Evolutionary conservation across 1,284 basidiomycete species (phyloP).

Genomic region (Marasmius fiardii): DNA sequence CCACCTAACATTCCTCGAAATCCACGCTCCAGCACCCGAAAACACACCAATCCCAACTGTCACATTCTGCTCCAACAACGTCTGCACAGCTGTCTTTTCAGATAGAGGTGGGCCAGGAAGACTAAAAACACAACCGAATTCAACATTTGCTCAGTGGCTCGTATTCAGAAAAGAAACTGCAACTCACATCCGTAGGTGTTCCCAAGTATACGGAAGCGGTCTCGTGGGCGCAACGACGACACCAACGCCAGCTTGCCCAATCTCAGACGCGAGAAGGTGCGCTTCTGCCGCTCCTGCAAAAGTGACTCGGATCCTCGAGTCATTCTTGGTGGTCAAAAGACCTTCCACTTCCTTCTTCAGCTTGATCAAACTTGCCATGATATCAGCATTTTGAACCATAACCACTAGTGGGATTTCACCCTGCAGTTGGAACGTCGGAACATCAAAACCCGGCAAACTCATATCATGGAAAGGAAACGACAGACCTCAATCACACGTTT

Average conservation of each 20-base stretch:
- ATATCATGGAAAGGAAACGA: constrained; percentile 36
- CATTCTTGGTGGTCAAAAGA: constrained; percentile 22
- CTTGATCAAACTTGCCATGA: constrained; percentile 61
- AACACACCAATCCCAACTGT: constrained; percentile 51
- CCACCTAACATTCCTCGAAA: constrained; percentile 49
- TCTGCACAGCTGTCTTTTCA: constrained; percentile 39
- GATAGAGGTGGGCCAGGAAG: constrained; percentile 49
- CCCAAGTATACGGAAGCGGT: constrained; percentile 51
- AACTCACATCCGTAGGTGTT: constrained; percentile 38
- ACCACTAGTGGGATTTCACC: constrained; percentile 41
- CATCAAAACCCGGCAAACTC: constrained; percentile 2
- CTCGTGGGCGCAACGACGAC: constrained; percentile 49
- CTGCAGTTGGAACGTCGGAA: constrained; percentile 14
- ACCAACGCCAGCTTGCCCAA: constrained; percentile 47
- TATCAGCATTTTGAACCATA: constrained; percentile 56
- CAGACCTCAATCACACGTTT: constrained; percentile 33
- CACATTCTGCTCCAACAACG: constrained; percentile 46
- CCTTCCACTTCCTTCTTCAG: constrained; percentile 55
- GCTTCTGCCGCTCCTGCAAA: constrained; percentile 55
- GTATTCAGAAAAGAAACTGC: constrained; percentile 26
- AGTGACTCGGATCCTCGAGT: constrained; percentile 34
- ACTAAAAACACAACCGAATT: not conserved
- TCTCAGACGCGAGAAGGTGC: constrained; percentile 51
- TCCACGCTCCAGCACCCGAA: constrained; percentile 34
- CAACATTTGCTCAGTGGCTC: not conserved